These are phyloP conservation scores for Claviceps pazoutovae DNA, from an alignment of 2,329 filamentous ascomycete genomes.

Conservation along the genomic window DNA sequence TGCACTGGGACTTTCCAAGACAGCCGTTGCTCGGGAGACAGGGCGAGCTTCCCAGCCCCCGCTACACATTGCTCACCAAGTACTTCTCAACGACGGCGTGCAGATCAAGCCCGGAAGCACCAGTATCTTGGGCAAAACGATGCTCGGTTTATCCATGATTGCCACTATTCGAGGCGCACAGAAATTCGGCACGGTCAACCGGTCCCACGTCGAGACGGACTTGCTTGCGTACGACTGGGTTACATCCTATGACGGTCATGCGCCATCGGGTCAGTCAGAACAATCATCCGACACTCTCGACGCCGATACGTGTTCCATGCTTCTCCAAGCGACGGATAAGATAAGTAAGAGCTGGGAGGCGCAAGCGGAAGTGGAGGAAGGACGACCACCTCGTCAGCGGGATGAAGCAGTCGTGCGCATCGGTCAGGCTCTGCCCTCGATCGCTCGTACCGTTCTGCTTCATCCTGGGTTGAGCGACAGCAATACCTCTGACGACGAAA, in stretches of 20 bases:
- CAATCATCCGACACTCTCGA: background rate
- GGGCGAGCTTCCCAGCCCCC: slow-evolving; percentile 31
- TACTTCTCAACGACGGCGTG: slow-evolving; percentile 39
- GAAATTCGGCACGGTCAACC: background rate
- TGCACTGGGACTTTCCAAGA: slow-evolving; percentile 51
- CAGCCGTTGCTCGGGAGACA: slow-evolving; percentile 48
- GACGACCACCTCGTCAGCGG: no score
- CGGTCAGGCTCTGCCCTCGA: background rate
- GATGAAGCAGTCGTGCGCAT: background rate
- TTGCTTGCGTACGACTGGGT: slow-evolving; percentile 38
- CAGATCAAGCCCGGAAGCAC: slow-evolving; percentile 1
- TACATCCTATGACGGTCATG: slow-evolving; percentile 36
- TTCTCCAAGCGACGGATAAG: slow-evolving; percentile 2
- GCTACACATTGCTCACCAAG: slow-evolving; percentile 45
- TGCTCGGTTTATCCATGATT: slow-evolving; percentile 34
- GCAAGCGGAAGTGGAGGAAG: background rate
- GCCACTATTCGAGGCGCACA: slow-evolving; percentile 39
- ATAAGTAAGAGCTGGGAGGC: background rate
- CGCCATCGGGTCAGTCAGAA: slow-evolving; percentile 19
- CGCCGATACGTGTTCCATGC: background rate
- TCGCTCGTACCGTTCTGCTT: slow-evolving; percentile 1
- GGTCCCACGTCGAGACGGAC: background rate
- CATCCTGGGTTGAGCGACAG: background rate
- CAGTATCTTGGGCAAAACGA: slow-evolving; percentile 1
- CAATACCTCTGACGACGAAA: background rate